phyloP scores from a whole-genome alignment of 139 green algal genomes.

The Picochlorum costavermella region DNA sequence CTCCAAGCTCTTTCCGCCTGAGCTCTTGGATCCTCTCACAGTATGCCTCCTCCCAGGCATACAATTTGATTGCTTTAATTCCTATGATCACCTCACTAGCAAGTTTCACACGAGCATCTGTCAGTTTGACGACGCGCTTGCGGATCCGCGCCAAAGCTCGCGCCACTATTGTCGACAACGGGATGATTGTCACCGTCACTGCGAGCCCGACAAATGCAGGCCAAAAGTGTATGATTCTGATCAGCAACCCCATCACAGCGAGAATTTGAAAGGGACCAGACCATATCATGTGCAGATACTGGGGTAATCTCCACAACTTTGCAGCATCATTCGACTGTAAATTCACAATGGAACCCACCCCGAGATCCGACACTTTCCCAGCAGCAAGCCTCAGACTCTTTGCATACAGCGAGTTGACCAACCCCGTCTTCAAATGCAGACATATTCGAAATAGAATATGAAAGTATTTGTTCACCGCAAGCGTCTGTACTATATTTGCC shows the following conservation, averaged over 20 bases:
- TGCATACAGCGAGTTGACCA: constrained; percentile 67
- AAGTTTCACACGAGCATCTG: constrained; percentile 72
- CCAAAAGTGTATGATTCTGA: constrained; percentile 54
- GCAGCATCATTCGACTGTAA: constrained; percentile 81
- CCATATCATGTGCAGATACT: constrained; percentile 84
- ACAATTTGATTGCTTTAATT: constrained; percentile 91
- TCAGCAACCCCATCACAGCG: constrained; percentile 63
- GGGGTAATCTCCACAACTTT: constrained; percentile 71
- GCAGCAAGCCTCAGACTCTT: constrained; percentile 61
- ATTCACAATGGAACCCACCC: constrained; percentile 61
- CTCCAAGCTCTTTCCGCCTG: constrained; percentile 54
- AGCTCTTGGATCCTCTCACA: constrained; percentile 56
- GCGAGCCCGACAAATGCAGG: constrained; percentile 61
- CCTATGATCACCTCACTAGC: constrained; percentile 73
- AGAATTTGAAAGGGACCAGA: constrained; percentile 67
- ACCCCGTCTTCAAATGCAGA: constrained; percentile 52
- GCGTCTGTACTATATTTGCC: constrained; percentile 45
- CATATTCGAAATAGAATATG: constrained; percentile 69
- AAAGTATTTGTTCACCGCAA: constrained; percentile 78
- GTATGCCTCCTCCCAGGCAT: constrained; percentile 82
- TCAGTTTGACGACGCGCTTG: constrained; percentile 46
- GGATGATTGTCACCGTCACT: constrained; percentile 69
- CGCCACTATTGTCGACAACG: constrained; percentile 52
- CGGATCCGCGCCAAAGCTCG: constrained; percentile 42
- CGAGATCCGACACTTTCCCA: constrained; percentile 42